Conservation (phyloP, 2,329 filamentous ascomycete genomes). For the Xylariomycetidae sp. region DNA sequence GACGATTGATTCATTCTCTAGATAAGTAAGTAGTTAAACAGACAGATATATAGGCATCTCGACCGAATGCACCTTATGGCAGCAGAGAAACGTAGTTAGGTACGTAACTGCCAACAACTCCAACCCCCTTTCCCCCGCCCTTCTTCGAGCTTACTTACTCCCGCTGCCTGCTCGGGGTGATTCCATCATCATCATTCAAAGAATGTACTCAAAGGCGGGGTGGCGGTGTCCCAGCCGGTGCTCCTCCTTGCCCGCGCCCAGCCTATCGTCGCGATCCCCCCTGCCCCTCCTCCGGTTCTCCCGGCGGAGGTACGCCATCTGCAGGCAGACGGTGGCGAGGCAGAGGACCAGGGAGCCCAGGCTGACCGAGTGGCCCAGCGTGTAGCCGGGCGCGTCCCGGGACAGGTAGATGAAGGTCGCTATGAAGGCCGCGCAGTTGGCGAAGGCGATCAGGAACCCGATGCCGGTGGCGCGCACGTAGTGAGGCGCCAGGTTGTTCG, state of each 20-base stretch:
- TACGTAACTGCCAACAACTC: too few species aligned
- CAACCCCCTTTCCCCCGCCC: too few species aligned
- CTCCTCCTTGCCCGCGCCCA: slow-evolving; percentile 2
- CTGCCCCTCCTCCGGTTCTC: slow-evolving; percentile 9
- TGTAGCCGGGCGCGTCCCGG: slow-evolving; percentile 32
- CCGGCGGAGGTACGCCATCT: slow-evolving; percentile 8
- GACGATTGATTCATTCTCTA: too few species aligned
- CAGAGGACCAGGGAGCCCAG: slow-evolving; percentile 10
- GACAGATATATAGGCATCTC: too few species aligned
- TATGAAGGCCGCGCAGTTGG: slow-evolving; percentile 38
- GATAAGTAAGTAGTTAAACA: too few species aligned
- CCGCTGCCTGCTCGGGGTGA: too few species aligned
- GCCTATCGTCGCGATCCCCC: slow-evolving; percentile 7
- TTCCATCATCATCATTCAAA: too few species aligned
- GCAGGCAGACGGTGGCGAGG: slow-evolving; percentile 6
- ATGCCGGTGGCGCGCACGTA: slow-evolving; percentile 16
- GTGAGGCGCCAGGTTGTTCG: slow-evolving; percentile 13
- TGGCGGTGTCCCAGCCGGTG: slow-evolving; percentile 11
- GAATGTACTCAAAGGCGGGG: slow-evolving; percentile 10
- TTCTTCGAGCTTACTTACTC: too few species aligned
- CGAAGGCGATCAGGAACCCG: slow-evolving; percentile 25
- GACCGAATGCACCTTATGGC: too few species aligned
- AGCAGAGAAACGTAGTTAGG: too few species aligned
- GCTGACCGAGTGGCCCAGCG: slow-evolving; percentile 30
- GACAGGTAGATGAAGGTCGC: slow-evolving; percentile 44